Percentiles rank a stretch among this genome's conserved stretches.
phyloP scores from a whole-genome alignment of 2,329 filamentous ascomycete genomes.

The Onygenales sp. region DNA sequence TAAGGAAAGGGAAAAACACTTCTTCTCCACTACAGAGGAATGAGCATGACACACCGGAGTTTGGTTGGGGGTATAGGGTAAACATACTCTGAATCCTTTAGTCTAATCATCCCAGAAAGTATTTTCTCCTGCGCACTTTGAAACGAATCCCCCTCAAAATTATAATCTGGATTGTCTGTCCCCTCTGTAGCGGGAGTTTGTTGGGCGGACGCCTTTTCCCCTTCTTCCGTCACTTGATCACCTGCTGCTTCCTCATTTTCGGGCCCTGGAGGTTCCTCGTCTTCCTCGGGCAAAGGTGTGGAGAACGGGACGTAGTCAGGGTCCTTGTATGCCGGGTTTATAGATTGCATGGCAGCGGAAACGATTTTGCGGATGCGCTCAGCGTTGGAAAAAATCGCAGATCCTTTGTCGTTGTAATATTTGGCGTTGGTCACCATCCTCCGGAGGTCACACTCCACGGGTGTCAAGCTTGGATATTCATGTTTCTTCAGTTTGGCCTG shows the following conservation, averaged over 20 bases:
- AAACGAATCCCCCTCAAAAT: slow-evolving; percentile 65
- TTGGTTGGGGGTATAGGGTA: slow-evolving; percentile 7
- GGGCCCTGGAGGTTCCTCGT: slow-evolving; percentile 19
- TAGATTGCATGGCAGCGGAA: slow-evolving; percentile 78
- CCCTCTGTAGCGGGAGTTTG: slow-evolving; percentile 14
- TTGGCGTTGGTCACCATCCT: slow-evolving; percentile 83
- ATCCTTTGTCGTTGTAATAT: slow-evolving; percentile 66
- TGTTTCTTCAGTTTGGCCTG: slow-evolving; percentile 56
- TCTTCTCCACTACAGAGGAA: slow-evolving; percentile 46
- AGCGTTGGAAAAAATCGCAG: slow-evolving; percentile 68
- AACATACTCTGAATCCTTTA: slow-evolving; percentile 57
- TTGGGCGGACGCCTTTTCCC: slow-evolving; percentile 9
- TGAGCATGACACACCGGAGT: slow-evolving; percentile 13
- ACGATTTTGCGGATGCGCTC: slow-evolving; percentile 78
- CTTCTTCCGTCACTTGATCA: background rate
- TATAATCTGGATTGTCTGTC: slow-evolving; percentile 28
- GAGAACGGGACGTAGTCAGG: slow-evolving; percentile 61
- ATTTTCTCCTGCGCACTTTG: slow-evolving; percentile 83
- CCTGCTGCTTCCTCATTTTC: slow-evolving; percentile 5
- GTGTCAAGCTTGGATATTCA: slow-evolving; percentile 61
- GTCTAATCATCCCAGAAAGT: slow-evolving; percentile 59
- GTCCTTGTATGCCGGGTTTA: slow-evolving; percentile 71
- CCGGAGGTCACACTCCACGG: slow-evolving; percentile 77
- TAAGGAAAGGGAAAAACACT: slow-evolving; percentile 65
- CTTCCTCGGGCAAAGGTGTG: slow-evolving; percentile 59